Evolutionary conservation across 148 eudicot genomes (phyloP), one percentile per base, ranked within the genome.

Genomic region (Linanthus parryae): DNA sequence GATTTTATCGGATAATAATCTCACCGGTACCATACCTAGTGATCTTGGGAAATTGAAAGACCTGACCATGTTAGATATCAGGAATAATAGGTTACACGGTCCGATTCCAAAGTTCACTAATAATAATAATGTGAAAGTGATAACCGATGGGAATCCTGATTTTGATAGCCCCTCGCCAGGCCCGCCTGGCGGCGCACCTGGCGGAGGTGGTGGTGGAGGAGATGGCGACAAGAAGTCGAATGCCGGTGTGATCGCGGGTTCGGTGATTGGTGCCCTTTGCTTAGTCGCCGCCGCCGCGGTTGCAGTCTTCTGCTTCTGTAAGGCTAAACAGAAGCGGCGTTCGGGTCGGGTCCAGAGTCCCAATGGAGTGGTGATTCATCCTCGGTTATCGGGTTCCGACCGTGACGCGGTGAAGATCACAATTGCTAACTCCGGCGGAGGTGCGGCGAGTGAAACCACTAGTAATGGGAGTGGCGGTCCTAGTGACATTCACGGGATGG

Each of bases 11-110:
- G 58, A 61, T 38, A 87, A 87, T 66, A 58, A 58, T 49, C 62
- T 87, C 39, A 75, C 77, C 3, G 92, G 92, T 20, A 69, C 71
- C 15, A 81, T 87, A 29, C 96, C 96, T 1, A 39, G 44, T 23
- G 85, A 57, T 59, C 77, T 87, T 11, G 57, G 78, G 0, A 52
- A 1, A 7, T 61, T 87, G 77, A 72, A 77, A 19, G 72, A 67
- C 54, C 74, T 83, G 14, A 60, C 33, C 27, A 35, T 27, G 6
- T 56, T 87, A 37, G 92, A 87, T 61, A 63, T 87, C 44, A 78
- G 85, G 4, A 52, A 71, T 43, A 87, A 87, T 69, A 67, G 54
- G 4, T 54, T 87, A 18, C 67, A 59, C 57, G 88, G 91, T 22
- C 66, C 67, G 52, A 17, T 78, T 20, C 95, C 91, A 2, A 2